Conservation (phyloP, 2,329 filamentous ascomycete species). For the Talaromyces pinophilus region DNA sequence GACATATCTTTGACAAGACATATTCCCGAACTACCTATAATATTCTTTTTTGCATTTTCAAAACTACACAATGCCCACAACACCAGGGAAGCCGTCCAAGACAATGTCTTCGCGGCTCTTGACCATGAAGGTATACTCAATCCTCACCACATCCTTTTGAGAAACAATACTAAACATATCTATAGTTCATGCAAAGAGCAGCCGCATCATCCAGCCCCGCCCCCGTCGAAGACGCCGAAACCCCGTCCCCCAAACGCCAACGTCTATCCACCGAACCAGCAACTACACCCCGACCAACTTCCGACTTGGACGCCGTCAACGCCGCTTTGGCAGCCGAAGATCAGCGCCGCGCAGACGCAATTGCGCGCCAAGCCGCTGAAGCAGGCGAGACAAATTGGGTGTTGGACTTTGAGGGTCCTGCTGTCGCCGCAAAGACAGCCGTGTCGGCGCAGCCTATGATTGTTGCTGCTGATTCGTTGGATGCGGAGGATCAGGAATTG, state of each 20-base stretch:
- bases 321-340: slow-evolving; percentile 46
- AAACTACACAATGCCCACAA: slow-evolving; percentile 38
- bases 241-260: slow-evolving; percentile 40
- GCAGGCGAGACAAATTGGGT: slow-evolving; percentile 50
- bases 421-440: slow-evolving; percentile 18
- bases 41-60: neutral
- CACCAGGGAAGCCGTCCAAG: slow-evolving; percentile 59
- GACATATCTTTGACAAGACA: too few species aligned
- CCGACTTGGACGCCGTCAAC: slow-evolving; percentile 44
- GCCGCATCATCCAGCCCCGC: slow-evolving; percentile 58
- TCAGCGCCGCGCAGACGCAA: slow-evolving; percentile 42
- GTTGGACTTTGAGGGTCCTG: slow-evolving; percentile 34
- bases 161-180: slow-evolving; percentile 17
- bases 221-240: slow-evolving; percentile 48
- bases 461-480: slow-evolving; percentile 38
- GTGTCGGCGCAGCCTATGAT: slow-evolving; percentile 31
- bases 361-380: slow-evolving; percentile 45
- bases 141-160: neutral
- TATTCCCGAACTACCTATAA: neutral
- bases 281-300: slow-evolving; percentile 27
- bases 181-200: slow-evolving; percentile 85
- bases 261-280: slow-evolving; percentile 33
- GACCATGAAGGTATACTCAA: slow-evolving; percentile 71
- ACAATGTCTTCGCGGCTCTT: slow-evolving; percentile 83
- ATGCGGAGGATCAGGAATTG: slow-evolving; percentile 35